A percentile compares a stretch with the other conserved stretches of the same genome.
Evolutionary conservation across 2,329 filamentous ascomycete species (phyloP).

Genomic region (Neoscytalidium dimidiatum): DNA sequence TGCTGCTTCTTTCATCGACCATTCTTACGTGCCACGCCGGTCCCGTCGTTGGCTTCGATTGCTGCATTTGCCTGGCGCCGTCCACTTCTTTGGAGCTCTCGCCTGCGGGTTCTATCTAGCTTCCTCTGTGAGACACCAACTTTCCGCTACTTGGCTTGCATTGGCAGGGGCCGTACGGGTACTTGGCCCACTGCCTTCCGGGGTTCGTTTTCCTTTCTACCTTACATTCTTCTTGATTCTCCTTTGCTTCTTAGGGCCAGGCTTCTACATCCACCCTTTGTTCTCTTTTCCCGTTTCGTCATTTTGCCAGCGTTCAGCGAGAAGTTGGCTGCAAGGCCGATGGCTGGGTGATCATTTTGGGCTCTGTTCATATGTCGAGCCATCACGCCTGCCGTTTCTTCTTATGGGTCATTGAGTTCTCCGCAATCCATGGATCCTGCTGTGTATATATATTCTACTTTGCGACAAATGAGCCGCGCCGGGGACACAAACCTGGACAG

Average conservation of each 20-base stretch:
- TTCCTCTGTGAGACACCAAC: neutral
- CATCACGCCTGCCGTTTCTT: neutral
- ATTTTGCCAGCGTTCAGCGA: slow-evolving; percentile 11
- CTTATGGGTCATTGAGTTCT: neutral
- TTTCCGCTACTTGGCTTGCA: neutral
- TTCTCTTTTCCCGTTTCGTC: neutral
- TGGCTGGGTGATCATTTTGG: neutral
- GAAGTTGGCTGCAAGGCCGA: neutral
- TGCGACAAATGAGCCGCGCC: slow-evolving; percentile 5
- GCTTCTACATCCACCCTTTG: neutral
- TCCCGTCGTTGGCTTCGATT: slow-evolving; percentile 7
- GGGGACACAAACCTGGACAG: neutral
- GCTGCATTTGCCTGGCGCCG: slow-evolving; percentile 18
- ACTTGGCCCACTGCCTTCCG: neutral
- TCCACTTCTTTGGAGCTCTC: neutral
- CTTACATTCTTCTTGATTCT: neutral
- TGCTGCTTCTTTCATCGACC: slow-evolving; percentile 1
- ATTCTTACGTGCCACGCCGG: slow-evolving; percentile 4
- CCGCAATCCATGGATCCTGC: neutral
- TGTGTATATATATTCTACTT: slow-evolving; percentile 1
- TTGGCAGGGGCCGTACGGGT: neutral
- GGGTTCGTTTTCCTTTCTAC: neutral
- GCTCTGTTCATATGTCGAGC: slow-evolving; percentile 11
- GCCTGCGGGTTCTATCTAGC: neutral
- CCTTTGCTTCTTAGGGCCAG: slow-evolving; percentile 8